These are phyloP conservation scores for Kodamaea neixiangensis DNA, from an alignment of 805 yeast species.

Conservation along the genomic window DNA sequence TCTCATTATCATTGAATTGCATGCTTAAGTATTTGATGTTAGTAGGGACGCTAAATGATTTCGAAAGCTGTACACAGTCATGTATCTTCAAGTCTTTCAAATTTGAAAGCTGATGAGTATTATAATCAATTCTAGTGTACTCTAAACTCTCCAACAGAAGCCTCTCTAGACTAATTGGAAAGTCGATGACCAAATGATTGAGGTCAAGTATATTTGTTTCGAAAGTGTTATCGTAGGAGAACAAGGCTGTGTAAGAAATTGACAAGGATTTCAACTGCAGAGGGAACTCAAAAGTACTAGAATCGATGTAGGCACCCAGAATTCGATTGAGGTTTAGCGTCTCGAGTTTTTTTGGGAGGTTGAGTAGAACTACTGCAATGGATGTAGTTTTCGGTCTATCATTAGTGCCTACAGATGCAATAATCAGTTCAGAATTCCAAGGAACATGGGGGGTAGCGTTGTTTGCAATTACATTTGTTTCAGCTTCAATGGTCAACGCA, in stretches of 20 bases:
- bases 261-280: not conserved
- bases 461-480: not conserved
- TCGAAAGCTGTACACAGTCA: not conserved
- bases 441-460: not conserved
- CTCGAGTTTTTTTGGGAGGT: not conserved
- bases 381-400: not conserved
- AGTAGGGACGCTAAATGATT: not conserved
- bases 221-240: not conserved
- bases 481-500: not conserved
- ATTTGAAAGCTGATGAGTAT: not conserved
- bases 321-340: not conserved
- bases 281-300: not conserved
- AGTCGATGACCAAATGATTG: not conserved
- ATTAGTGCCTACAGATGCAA: not conserved
- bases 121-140: not conserved
- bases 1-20: not conserved
- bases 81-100: not conserved
- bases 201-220: not conserved
- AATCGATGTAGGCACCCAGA: not conserved
- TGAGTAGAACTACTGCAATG: not conserved
- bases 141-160: not conserved
- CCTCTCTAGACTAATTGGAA: not conserved
- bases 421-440: not conserved
- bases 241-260: not conserved
- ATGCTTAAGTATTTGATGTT: not conserved